Evolutionary conservation across 306 rosid genomes (phyloP), one percentile per base, ranked within the genome.

Genomic region (Neltuma alba): DNA sequence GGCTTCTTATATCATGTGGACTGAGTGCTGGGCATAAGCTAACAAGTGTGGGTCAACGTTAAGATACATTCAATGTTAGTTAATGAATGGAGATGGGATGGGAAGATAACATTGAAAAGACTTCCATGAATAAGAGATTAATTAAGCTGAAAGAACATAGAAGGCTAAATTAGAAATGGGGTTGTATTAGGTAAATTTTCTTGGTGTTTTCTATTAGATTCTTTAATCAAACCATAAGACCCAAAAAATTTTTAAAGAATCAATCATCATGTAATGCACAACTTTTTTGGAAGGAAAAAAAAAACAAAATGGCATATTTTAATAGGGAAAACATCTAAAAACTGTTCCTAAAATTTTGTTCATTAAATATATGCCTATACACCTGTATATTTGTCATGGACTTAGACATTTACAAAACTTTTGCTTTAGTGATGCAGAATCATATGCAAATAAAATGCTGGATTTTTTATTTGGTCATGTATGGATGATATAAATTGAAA

Each of bases 391-490:
- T 25, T 18, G 6, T 50, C 25, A 55, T 25, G 7, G 62, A 55
- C 21, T 52, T 61, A 61, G 42, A 13, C 42, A 31, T 63, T 33
- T 30, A 33, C 69, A n/a, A n/a, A n/a, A n/a, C 4, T 10, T 15
- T n/a, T 58, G 33, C 42, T 38, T 67, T 38, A 65, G 72, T 38
- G 72, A 67, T 37, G 44, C 72, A 21, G 33, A 37, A 21, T 67
- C 41, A 67, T 28, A 4, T 66, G 21, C 4, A 6, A 3, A 42
- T 40, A 38, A 67, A 65, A 67, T 11, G 52, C 33, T 38, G 33
- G 28, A 38, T 1, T 7, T 38, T 27, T 58, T 25, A 25, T 68
- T 40, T 21, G 54, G 13, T 34, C 34, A 16, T 33, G 44, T 0
- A 34, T 64, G 23, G 34, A 64, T 34, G 44, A 34, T 64, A n/a